Base-by-base conservation (phyloP, 441 rosid genomes). In the Sinapis alba region DNA sequence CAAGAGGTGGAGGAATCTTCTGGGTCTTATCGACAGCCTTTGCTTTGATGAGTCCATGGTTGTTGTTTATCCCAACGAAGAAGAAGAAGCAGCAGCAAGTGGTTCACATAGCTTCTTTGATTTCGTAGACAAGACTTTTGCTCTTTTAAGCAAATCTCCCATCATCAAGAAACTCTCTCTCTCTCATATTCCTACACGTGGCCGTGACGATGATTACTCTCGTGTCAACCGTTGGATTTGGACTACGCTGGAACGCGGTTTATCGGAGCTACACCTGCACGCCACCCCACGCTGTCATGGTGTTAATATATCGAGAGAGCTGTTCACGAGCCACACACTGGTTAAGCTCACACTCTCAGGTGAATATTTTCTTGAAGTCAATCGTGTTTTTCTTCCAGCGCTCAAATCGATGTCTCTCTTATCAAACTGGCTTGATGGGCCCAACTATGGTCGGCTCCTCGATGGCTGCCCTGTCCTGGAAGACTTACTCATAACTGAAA, bases 151-250 rank as follows among this genome's bases (percentile, higher is more conserved):
- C 21, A 13, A 59, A 26, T 18, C 66, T 70, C 43, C 2, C n/a
- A 27, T 13, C 6, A 59, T 43, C 45, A 70, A 58, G 27, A 70
- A 70, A 15, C 1, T 70, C 43, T 70, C 74, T 59, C 20, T 69
- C 54, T 10, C 4, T 69, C 64, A 1, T 13, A 0, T 8, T 13
- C 62, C 1, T 54, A 6, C 2, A 30, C 0, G 1, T 16, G 24
- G 11, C 10, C 60, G 47, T 41, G 47, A 41, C 16, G 15, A 41
- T 41, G 15, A 41, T 41, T 1, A 12, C 47, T 13, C 47, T 41
- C 47, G 47, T 41, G 47, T 41, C 47, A 41, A 1, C 47, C 15
- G 47, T 41, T 41, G 47, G 45, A 38, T 38, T 4, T 38, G 45
- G 45, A 38, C 45, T 4, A 15, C 45, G 45, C 41, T 36, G 41